A percentile compares a stretch with the other conserved stretches of the same genome.
Conservation (phyloP, 1,139 yeast genomes). For the Arxiozyma slooffiae region DNA sequence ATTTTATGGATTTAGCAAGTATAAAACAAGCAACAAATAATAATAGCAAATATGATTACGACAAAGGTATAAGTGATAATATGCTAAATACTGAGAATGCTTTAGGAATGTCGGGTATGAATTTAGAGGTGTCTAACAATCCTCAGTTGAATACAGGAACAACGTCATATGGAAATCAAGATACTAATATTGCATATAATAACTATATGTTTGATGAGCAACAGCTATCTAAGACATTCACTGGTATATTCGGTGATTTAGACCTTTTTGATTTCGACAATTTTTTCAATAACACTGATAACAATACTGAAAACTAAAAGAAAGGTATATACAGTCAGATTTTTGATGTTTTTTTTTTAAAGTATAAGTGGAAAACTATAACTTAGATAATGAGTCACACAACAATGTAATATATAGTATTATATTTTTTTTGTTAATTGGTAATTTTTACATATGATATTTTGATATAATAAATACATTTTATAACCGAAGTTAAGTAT, state of each 20-base stretch:
- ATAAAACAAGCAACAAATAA: neutral
- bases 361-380: too few species aligned
- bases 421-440: too few species aligned
- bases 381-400: neutral
- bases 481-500: too few species aligned
- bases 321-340: too few species aligned
- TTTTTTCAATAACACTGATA: conserved; percentile 11
- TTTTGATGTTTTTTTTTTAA: too few species aligned
- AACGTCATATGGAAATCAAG: neutral
- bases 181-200: neutral
- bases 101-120: neutral
- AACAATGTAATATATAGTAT: neutral
- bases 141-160: neutral
- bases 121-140: neutral
- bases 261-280: conserved; percentile 27
- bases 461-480: too few species aligned
- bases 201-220: conserved; percentile 1
- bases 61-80: neutral
- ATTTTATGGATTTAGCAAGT: neutral
- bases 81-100: too few species aligned
- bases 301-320: neutral
- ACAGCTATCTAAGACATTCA: conserved; percentile 10
- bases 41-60: too few species aligned
- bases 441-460: neutral
- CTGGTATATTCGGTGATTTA: conserved; percentile 21